phyloP scores from a whole-genome alignment of 2,329 filamentous ascomycete genomes.

The Pezicula carpinea region DNA sequence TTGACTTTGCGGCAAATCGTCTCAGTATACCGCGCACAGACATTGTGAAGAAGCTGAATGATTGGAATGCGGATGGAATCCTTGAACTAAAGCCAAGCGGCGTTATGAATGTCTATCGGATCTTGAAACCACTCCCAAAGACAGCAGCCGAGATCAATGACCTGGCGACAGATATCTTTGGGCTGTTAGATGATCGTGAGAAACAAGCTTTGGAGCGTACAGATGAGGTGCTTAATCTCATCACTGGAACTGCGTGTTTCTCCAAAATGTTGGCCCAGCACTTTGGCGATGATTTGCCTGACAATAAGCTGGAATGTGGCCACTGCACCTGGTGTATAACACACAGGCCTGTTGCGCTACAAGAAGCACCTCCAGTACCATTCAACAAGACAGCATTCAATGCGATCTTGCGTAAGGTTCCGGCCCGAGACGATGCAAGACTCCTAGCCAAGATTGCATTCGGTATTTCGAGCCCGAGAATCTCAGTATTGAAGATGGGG shows the following conservation, averaged over 20 bases:
- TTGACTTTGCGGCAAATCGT: constrained; percentile 33
- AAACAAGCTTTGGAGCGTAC: constrained; percentile 47
- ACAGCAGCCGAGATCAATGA: constrained; percentile 35
- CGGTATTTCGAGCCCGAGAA: constrained; percentile 55
- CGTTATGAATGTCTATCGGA: constrained; percentile 48
- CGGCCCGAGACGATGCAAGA: constrained; percentile 50
- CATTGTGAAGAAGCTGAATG: constrained; percentile 49
- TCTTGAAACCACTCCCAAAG: constrained; percentile 42
- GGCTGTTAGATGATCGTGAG: constrained; percentile 47
- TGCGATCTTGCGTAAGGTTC: constrained; percentile 38
- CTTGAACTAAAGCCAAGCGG: constrained; percentile 49
- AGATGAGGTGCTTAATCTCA: constrained; percentile 44
- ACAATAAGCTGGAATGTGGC: constrained; percentile 41
- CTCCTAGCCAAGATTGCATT: constrained; percentile 57
- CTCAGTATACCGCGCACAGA: constrained; percentile 37
- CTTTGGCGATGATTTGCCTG: constrained; percentile 50
- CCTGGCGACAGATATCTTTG: constrained; percentile 43
- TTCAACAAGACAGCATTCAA: constrained; percentile 37
- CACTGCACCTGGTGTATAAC: constrained; percentile 49
- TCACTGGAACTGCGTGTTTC: constrained; percentile 49
- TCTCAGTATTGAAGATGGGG: constrained; percentile 43
- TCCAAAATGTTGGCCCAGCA: constrained; percentile 47
- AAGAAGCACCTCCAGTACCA: constrained; percentile 32
- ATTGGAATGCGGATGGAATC: constrained; percentile 43
- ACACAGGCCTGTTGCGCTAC: constrained; percentile 33